Percentiles rank a stretch among this genome's conserved stretches.
Evolutionary conservation across 2,329 filamentous ascomycete genomes (phyloP).

Genomic region (Dothiorella sarmentorum): DNA sequence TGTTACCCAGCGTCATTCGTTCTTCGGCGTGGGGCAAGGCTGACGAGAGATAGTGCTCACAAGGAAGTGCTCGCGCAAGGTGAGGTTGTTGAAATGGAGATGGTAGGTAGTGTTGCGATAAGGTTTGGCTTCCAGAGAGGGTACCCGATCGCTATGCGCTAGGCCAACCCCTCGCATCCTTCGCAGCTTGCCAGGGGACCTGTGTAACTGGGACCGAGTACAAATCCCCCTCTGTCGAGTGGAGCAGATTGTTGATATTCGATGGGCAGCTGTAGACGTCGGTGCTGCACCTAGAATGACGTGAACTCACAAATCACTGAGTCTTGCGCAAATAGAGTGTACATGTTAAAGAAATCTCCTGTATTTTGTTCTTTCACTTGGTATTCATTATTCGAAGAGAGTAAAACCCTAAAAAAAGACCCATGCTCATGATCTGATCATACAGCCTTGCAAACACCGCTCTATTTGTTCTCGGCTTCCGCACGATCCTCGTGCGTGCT

Average conservation of each 20-base stretch:
- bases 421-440: conserved; percentile 16
- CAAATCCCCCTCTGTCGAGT: too few relatives aligned
- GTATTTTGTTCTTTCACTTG: conserved; percentile 6
- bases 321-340: too few relatives aligned
- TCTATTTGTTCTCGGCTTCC: conserved; percentile 8
- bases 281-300: too few relatives aligned
- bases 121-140: background rate
- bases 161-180: background rate
- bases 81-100: background rate
- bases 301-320: too few relatives aligned
- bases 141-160: background rate
- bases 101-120: background rate
- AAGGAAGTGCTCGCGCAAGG: background rate
- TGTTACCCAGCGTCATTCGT: too few relatives aligned
- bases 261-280: too few relatives aligned
- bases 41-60: background rate
- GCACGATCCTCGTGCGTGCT: background rate
- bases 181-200: background rate
- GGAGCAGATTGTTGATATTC: background rate
- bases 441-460: conserved; percentile 15
- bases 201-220: too few relatives aligned
- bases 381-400: conserved; percentile 17
- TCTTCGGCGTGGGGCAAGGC: background rate
- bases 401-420: conserved; percentile 11
- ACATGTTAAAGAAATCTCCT: conserved; percentile 6